Percentiles rank a stretch among this genome's conserved stretches.
These are phyloP conservation scores for Hypomyces rosellus DNA, from an alignment of 2,329 filamentous ascomycete species.

Conservation along the genomic window DNA sequence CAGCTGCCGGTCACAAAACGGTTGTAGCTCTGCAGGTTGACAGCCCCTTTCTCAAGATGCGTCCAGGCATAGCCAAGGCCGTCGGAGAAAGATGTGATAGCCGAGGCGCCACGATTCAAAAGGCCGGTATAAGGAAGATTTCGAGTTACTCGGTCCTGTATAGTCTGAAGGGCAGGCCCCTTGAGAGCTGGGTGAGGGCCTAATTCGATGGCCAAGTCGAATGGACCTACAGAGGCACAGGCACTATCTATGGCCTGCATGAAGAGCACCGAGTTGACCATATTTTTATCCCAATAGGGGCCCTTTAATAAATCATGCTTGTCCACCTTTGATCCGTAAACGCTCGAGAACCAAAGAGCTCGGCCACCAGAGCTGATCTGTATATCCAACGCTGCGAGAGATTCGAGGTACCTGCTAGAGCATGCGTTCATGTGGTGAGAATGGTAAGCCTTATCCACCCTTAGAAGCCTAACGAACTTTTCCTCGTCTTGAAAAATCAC, in stretches of 20 bases:
- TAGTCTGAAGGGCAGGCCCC: neutral
- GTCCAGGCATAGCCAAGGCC: neutral
- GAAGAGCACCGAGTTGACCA: neutral
- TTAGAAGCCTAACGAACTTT: constrained; percentile 20
- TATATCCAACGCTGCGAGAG: neutral
- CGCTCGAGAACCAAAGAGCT: neutral
- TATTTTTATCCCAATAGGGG: neutral
- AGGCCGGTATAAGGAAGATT: neutral
- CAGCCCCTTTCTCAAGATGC: neutral
- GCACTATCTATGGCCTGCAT: neutral
- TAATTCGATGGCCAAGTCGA: neutral
- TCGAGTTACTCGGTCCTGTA: neutral
- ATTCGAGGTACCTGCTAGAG: neutral
- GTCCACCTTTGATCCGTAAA: neutral
- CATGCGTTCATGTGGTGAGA: constrained; percentile 24
- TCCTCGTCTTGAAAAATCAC: constrained; percentile 15
- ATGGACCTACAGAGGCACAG: neutral
- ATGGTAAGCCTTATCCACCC: constrained; percentile 23
- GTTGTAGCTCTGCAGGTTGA: neutral
- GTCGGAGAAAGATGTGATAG: neutral
- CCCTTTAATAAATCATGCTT: neutral
- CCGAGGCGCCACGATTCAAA: neutral
- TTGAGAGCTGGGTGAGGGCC: neutral
- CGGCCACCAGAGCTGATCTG: neutral
- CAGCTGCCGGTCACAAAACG: no score